Evolutionary conservation across 306 rosid genomes (phyloP).

Genomic region (Betula pendula): DNA sequence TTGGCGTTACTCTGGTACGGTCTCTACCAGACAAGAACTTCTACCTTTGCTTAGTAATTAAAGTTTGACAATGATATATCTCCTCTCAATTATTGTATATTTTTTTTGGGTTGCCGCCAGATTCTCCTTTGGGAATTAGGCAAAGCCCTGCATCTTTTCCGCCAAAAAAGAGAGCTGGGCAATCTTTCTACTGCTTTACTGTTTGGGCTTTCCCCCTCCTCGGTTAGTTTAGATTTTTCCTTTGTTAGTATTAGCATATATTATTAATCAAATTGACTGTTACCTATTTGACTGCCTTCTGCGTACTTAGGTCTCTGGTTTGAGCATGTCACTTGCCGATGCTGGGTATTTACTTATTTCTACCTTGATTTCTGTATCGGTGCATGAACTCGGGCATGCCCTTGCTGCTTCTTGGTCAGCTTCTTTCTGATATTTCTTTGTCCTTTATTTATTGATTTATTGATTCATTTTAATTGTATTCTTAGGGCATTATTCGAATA

Average conservation of each 20-base stretch:
- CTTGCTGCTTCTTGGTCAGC: slow-evolving; percentile 76
- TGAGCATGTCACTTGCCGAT: slow-evolving; percentile 48
- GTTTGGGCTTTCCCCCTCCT: slow-evolving; percentile 56
- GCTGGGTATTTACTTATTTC: slow-evolving; percentile 57
- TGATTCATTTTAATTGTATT: too few relatives aligned
- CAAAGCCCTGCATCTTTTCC: slow-evolving; percentile 44
- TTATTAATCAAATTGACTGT: background rate
- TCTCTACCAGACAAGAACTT: background rate
- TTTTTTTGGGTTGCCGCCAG: slow-evolving; percentile 28
- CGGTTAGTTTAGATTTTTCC: slow-evolving; percentile 10
- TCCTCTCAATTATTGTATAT: background rate
- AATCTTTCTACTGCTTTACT: slow-evolving; percentile 31
- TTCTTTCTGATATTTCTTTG: slow-evolving; percentile 8
- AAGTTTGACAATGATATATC: background rate
- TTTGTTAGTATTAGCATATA: background rate
- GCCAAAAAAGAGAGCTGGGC: slow-evolving; percentile 25
- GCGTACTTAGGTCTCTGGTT: slow-evolving; percentile 27
- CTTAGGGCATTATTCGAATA: background rate
- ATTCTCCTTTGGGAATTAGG: slow-evolving; percentile 61
- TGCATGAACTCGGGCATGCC: slow-evolving; percentile 86
- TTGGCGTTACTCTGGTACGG: slow-evolving; percentile 46
- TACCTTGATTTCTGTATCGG: slow-evolving; percentile 58
- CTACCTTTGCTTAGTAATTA: background rate
- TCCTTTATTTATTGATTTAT: too few relatives aligned
- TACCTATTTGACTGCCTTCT: background rate